phyloP scores from a whole-genome alignment of 75 land plant species.

The Isoetes taiwanensis region DNA sequence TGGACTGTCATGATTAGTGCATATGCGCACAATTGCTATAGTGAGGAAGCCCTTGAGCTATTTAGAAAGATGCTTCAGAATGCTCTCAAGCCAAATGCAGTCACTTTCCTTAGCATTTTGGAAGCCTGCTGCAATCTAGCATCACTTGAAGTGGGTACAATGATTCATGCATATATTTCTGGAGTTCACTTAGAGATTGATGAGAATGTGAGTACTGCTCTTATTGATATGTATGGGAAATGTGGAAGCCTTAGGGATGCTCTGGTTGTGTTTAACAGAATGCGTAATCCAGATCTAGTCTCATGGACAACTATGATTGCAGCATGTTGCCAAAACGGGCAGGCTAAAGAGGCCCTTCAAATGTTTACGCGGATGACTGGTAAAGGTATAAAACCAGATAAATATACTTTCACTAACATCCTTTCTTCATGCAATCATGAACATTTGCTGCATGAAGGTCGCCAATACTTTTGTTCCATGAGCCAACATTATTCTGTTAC shows the following conservation, averaged over 20 bases:
- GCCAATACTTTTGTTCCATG: conserved; percentile 47
- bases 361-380: conserved; percentile 25
- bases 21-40: conserved; percentile 9
- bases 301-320: conserved; percentile 43
- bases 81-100: neutral
- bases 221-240: conserved; percentile 39
- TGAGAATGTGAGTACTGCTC: neutral
- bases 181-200: conserved; percentile 15
- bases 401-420: conserved; percentile 32
- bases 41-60: conserved; percentile 4
- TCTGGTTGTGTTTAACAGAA: conserved; percentile 15
- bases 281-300: conserved; percentile 19
- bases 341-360: conserved; percentile 25
- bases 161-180: conserved; percentile 19
- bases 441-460: conserved; percentile 41
- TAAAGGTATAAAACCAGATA: conserved; percentile 20
- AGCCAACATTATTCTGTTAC: conserved; percentile 24
- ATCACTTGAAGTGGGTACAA: conserved; percentile 9
- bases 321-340: conserved; percentile 36
- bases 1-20: conserved; percentile 34
- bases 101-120: neutral
- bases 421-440: conserved; percentile 36
- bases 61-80: neutral
- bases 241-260: conserved; percentile 10
- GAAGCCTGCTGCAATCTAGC: conserved; percentile 15